Evolutionary conservation across 2,329 filamentous ascomycete species (phyloP).

Genomic region (Cryphonectria nitschkei): DNA sequence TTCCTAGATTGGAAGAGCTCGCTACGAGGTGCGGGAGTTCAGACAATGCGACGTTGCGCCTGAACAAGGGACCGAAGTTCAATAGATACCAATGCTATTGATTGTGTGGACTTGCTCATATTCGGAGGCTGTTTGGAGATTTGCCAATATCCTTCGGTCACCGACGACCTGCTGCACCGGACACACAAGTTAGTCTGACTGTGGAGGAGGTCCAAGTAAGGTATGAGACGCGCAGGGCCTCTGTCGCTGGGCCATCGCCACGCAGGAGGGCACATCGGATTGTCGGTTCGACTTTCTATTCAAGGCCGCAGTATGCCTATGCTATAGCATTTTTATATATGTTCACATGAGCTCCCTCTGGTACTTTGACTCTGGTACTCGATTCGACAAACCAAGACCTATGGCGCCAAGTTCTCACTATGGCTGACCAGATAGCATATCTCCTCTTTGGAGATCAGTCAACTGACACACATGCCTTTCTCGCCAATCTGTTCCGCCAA

Average conservation of each 20-base stretch:
- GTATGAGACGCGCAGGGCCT: background rate
- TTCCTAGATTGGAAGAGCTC: conserved; percentile 21
- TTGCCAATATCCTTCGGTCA: conserved; percentile 48
- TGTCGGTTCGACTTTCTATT: background rate
- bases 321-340: conserved; percentile 25
- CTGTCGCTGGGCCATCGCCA: conserved; percentile 12
- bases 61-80: background rate
- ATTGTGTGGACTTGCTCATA: conserved; percentile 34
- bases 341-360: conserved; percentile 12
- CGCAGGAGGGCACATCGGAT: conserved; percentile 19
- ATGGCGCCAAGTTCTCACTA: conserved; percentile 40
- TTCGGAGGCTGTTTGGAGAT: conserved; percentile 43
- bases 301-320: background rate
- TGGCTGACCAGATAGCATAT: conserved; percentile 54
- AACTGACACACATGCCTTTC: conserved; percentile 65
- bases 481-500: conserved; percentile 57
- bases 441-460: conserved; percentile 76
- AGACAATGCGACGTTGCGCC: conserved; percentile 10
- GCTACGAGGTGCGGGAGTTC: conserved; percentile 23
- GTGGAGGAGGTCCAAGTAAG: conserved; percentile 35
- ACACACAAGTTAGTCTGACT: conserved; percentile 33
- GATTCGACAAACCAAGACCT: conserved; percentile 22
- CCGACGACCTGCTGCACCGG: conserved; percentile 46
- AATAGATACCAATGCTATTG: background rate
- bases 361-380: conserved; percentile 8